Conservation (phyloP, 768 basidiomycete species). For the Crepidotus variabilis region DNA sequence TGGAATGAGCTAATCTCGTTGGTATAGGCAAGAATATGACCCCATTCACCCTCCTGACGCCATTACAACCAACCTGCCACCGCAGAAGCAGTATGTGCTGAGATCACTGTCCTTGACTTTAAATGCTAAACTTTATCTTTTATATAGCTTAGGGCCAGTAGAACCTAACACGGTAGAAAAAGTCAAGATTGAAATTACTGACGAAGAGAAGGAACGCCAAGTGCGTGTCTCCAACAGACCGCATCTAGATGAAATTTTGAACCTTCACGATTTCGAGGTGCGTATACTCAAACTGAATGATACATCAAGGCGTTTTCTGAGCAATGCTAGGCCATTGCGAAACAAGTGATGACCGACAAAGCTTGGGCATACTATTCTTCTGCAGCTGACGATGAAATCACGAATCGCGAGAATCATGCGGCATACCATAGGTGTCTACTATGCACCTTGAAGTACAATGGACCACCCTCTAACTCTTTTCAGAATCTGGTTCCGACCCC, state of each 20-base stretch:
- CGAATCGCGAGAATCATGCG: slow-evolving; percentile 81
- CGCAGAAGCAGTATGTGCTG: slow-evolving; percentile 73
- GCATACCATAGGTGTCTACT: slow-evolving; percentile 77
- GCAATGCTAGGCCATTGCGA: slow-evolving; percentile 69
- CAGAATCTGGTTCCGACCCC: slow-evolving; percentile 89
- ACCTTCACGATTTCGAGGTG: slow-evolving; percentile 68
- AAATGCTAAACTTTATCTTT: not conserved
- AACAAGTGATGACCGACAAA: slow-evolving; percentile 74
- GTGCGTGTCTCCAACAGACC: slow-evolving; percentile 62
- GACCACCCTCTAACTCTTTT: not conserved
- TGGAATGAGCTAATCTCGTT: not conserved
- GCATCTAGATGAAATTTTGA: slow-evolving; percentile 74
- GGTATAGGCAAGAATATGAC: slow-evolving; percentile 68
- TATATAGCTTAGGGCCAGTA: slow-evolving; percentile 60
- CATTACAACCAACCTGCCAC: slow-evolving; percentile 71
- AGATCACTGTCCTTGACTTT: not conserved
- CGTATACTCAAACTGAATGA: not conserved
- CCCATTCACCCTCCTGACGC: slow-evolving; percentile 87
- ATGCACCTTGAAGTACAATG: not conserved
- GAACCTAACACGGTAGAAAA: slow-evolving; percentile 65
- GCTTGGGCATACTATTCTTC: slow-evolving; percentile 98
- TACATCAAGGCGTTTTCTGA: not conserved
- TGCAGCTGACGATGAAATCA: slow-evolving; percentile 96
- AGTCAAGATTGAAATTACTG: slow-evolving; percentile 58
- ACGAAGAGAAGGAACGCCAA: slow-evolving; percentile 68